Evolutionary conservation across 305 asterid genomes (phyloP).

Genomic region (Solanum hybrid): DNA sequence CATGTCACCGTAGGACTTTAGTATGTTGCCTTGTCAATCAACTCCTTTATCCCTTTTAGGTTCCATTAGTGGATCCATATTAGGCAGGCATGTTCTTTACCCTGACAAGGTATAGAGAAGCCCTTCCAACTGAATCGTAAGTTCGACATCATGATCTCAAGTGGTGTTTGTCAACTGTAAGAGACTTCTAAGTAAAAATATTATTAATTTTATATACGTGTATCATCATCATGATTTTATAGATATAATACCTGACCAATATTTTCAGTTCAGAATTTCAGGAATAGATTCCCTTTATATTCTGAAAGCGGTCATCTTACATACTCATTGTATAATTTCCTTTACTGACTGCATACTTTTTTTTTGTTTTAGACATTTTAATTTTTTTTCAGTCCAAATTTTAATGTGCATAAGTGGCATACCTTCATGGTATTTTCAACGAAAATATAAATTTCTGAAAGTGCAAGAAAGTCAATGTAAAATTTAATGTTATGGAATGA

Average conservation of each 20-base stretch:
- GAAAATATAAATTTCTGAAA: not conserved
- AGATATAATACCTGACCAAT: not conserved
- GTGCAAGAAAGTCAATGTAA: not conserved
- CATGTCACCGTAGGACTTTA: not conserved
- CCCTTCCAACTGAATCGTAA: not conserved
- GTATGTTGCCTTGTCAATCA: not conserved
- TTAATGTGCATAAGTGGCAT: not conserved
- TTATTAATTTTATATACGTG: no score
- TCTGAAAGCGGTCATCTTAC: not conserved
- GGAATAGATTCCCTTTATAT: not conserved
- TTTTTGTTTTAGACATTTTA: not conserved
- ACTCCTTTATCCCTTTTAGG: not conserved
- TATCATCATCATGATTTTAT: not conserved
- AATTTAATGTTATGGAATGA: not conserved
- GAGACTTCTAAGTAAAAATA: not conserved
- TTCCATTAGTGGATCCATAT: not conserved
- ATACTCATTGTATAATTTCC: not conserved
- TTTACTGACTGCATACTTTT: not conserved
- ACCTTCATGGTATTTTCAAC: not conserved
- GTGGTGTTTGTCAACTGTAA: not conserved
- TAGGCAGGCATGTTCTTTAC: not conserved
- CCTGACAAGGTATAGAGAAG: not conserved
- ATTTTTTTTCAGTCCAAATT: not conserved
- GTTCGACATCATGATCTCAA: not conserved
- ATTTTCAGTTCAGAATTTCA: not conserved